These are phyloP conservation scores for Panaeolus cyanescens DNA, from an alignment of 768 basidiomycete genomes.

Conservation along the genomic window DNA sequence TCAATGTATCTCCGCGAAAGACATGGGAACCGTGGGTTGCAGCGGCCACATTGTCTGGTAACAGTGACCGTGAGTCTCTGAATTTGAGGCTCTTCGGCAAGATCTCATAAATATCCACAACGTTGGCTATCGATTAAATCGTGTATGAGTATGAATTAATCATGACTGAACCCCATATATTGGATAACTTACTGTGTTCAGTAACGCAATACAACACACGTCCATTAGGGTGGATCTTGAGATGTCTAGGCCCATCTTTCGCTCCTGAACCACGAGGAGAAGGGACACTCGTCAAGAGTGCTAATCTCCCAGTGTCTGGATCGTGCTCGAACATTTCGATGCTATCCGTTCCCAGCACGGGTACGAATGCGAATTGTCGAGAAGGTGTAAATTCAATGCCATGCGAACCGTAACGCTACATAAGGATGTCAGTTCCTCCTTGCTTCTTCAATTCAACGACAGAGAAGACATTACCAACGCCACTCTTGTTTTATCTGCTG, in stretches of 20 bases:
- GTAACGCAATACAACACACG: constrained; percentile 52
- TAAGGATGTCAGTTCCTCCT: neutral
- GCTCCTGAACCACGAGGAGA: constrained; percentile 38
- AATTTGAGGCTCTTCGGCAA: constrained; percentile 27
- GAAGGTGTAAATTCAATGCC: constrained; percentile 48
- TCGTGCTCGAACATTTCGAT: constrained; percentile 49
- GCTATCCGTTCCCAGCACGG: constrained; percentile 47
- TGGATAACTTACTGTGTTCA: constrained; percentile 45
- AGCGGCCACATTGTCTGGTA: constrained; percentile 23
- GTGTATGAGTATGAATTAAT: neutral
- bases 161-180: neutral
- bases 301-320: constrained; percentile 30
- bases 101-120: constrained; percentile 46
- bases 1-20: constrained; percentile 49
- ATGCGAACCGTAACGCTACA: constrained; percentile 53
- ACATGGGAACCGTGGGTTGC: constrained; percentile 8
- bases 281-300: constrained; percentile 34
- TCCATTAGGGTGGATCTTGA: constrained; percentile 55
- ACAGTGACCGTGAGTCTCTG: constrained; percentile 32
- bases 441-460: neutral
- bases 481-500: constrained; percentile 50
- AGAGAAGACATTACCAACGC: constrained; percentile 39
- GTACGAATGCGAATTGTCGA: constrained; percentile 41
- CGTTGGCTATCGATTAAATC: constrained; percentile 40
- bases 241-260: constrained; percentile 52